Conservation (phyloP, 305 asterid species). For the Ilex paraguariensis region DNA sequence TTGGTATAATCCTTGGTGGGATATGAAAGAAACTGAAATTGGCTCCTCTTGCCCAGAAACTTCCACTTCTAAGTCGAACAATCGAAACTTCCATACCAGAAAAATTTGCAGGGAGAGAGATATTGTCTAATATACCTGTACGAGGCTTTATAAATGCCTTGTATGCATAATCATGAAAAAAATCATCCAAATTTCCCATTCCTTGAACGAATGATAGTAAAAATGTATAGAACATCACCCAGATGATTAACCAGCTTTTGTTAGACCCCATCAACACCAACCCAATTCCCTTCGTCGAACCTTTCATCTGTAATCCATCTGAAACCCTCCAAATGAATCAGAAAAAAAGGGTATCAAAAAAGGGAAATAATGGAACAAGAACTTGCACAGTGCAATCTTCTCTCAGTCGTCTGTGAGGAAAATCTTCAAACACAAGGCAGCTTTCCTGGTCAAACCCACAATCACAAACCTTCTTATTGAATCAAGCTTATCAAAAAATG, state of each 20-base stretch:
- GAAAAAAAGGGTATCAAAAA: no score
- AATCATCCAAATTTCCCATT: conserved; percentile 34
- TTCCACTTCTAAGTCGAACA: conserved; percentile 40
- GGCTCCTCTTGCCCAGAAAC: conserved; percentile 46
- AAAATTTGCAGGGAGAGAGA: conserved; percentile 47
- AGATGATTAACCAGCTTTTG: conserved; percentile 24
- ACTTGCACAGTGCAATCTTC: no score
- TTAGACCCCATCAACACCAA: conserved; percentile 49
- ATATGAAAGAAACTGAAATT: conserved; percentile 31
- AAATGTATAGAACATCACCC: conserved; percentile 19
- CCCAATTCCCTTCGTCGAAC: conserved; percentile 19
- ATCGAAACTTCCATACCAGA: conserved; percentile 43
- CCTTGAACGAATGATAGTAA: conserved; percentile 19
- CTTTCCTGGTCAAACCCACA: no score
- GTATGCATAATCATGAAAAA: conserved; percentile 38
- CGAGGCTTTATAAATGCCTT: conserved; percentile 19
- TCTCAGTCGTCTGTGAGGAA: no score
- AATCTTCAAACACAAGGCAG: no score
- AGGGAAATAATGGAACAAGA: no score
- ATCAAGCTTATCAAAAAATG: no score
- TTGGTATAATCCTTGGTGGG: conserved; percentile 36
- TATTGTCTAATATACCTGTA: conserved; percentile 48
- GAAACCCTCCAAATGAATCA: conserved; percentile 1
- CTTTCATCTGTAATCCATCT: conserved; percentile 10
- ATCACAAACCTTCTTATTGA: no score